These are phyloP conservation scores for Solanum virginianum DNA, from an alignment of 257 asterid genomes.

Conservation along the genomic window DNA sequence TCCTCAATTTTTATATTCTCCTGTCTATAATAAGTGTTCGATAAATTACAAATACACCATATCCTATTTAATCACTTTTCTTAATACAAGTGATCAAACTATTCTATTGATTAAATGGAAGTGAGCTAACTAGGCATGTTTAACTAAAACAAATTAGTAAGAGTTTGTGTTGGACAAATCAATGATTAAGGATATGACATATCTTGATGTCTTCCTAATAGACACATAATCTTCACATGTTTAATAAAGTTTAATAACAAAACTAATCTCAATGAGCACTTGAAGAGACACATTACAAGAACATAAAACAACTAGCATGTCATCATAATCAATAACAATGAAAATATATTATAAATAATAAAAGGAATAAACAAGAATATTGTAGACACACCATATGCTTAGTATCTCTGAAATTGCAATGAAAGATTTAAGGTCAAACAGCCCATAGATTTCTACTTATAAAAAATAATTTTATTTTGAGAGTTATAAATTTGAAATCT, in stretches of 20 bases:
- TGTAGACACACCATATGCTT: background rate
- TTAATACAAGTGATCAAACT: background rate
- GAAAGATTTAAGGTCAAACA: background rate
- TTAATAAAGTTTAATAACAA: background rate
- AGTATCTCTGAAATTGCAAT: background rate
- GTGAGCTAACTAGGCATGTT: background rate
- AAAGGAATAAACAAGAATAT: background rate
- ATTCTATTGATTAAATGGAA: background rate
- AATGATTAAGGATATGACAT: background rate
- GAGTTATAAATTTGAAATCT: background rate
- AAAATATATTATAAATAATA: background rate
- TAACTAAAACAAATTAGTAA: background rate
- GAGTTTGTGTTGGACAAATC: background rate
- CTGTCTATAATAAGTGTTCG: background rate
- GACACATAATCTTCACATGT: background rate
- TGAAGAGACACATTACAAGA: background rate
- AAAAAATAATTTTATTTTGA: background rate
- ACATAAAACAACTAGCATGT: background rate
- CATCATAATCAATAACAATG: background rate
- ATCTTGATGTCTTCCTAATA: background rate
- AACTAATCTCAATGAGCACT: background rate
- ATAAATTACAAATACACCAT: background rate
- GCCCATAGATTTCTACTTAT: background rate
- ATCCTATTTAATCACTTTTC: background rate
- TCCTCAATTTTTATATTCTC: background rate